Percentiles rank a stretch among this genome's conserved stretches.
phyloP scores from a whole-genome alignment of 2,329 filamentous ascomycete genomes.

The Ophiostoma himal-ulmi region DNA sequence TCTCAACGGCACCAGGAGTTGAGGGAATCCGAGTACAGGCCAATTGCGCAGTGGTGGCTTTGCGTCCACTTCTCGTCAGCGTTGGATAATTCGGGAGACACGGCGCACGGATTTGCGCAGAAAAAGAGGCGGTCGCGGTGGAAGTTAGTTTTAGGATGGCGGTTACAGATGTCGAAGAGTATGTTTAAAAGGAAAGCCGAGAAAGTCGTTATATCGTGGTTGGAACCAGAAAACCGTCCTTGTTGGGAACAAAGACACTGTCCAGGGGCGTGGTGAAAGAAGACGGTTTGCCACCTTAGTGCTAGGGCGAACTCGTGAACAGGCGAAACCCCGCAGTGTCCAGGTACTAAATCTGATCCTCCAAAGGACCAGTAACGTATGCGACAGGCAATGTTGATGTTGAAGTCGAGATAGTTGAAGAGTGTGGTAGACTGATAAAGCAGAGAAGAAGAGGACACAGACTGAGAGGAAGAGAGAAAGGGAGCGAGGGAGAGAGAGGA shows the following conservation, averaged over 20 bases:
- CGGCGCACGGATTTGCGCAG: background rate
- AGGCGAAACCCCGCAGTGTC: conserved; percentile 6
- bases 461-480: background rate
- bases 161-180: background rate
- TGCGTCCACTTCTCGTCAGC: background rate
- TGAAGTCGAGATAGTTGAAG: background rate
- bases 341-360: background rate
- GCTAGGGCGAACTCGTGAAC: conserved; percentile 1
- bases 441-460: background rate
- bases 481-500: background rate
- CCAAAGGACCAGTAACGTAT: background rate
- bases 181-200: background rate
- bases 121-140: background rate
- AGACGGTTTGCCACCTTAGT: conserved; percentile 2
- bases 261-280: background rate
- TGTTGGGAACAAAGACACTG: background rate
- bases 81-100: background rate
- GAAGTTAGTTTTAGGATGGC: background rate
- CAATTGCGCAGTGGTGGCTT: background rate
- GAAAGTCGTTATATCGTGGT: background rate
- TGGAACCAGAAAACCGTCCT: background rate
- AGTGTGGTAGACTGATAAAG: background rate
- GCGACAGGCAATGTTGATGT: background rate
- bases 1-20: background rate
- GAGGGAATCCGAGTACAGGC: background rate